Evolutionary conservation across 768 basidiomycete genomes (phyloP).

Genomic region (Leccinum ochraceum): DNA sequence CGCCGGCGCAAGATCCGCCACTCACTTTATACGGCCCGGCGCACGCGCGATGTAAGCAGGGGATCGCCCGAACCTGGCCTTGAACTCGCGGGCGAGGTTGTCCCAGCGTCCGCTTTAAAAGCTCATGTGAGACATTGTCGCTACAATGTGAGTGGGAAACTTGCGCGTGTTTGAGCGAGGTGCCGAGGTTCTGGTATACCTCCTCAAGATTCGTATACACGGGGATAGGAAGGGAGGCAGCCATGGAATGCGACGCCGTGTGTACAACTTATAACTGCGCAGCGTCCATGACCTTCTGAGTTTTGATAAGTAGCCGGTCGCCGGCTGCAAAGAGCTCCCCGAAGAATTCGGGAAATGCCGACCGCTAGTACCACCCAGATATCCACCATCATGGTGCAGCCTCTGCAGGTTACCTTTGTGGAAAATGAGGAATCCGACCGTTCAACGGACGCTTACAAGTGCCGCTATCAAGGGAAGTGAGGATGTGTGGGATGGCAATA

Average conservation of each 20-base stretch:
- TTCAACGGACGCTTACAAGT: too few species aligned
- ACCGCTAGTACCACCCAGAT: too few species aligned
- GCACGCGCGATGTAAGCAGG: constrained; percentile 75
- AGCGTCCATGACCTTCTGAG: too few species aligned
- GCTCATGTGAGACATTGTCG: background rate
- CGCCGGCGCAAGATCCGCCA: background rate
- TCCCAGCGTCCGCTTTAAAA: constrained; percentile 55
- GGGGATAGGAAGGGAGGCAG: constrained; percentile 59
- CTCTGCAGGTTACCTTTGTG: too few species aligned
- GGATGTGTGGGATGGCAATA: too few species aligned
- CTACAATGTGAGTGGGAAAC: constrained; percentile 11
- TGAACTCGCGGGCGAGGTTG: constrained; percentile 60
- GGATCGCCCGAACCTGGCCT: constrained; percentile 60
- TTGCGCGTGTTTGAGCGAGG: constrained; percentile 54
- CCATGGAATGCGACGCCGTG: constrained; percentile 37
- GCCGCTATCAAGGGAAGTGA: too few species aligned
- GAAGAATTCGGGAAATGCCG: too few species aligned
- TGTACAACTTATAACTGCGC: too few species aligned
- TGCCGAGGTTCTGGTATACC: constrained; percentile 53
- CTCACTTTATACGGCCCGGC: constrained; percentile 80
- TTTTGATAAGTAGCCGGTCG: too few species aligned
- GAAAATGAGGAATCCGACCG: too few species aligned
- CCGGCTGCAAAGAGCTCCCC: too few species aligned
- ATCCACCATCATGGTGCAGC: too few species aligned
- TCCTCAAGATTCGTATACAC: constrained; percentile 58